Percentiles rank a stretch among this genome's conserved stretches.
Conservation (phyloP, 306 rosid genomes). For the Arachis hypogaea region DNA sequence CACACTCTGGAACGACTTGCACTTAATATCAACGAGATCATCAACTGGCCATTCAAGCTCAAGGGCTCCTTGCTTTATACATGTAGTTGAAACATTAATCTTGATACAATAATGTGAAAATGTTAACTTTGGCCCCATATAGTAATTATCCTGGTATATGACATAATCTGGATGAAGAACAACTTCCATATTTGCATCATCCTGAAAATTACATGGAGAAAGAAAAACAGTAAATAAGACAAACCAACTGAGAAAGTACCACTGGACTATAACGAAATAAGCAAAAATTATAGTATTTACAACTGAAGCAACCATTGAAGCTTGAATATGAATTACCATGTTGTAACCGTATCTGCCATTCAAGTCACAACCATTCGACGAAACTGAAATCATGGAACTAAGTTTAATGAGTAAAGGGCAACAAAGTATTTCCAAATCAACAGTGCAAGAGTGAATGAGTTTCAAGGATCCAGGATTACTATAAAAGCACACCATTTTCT, state of each 20-base stretch:
- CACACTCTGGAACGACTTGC: constrained; percentile 70
- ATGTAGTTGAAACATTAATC: constrained; percentile 57
- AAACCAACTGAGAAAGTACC: constrained; percentile 7
- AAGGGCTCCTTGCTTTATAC: constrained; percentile 48
- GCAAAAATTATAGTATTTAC: neutral
- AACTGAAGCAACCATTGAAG: neutral
- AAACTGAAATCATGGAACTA: constrained; percentile 57
- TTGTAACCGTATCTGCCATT: constrained; percentile 48
- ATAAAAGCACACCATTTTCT: constrained; percentile 58
- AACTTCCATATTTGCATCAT: constrained; percentile 54
- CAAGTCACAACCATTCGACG: constrained; percentile 46
- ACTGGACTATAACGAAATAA: constrained; percentile 17
- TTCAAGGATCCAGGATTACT: constrained; percentile 34
- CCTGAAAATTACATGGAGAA: constrained; percentile 62
- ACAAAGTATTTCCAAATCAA: constrained; percentile 32
- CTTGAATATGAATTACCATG: constrained; percentile 53
- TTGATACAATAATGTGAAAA: constrained; percentile 68
- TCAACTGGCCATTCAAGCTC: constrained; percentile 74
- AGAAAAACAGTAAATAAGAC: constrained; percentile 34
- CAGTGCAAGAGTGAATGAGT: constrained; percentile 17
- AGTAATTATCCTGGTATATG: constrained; percentile 69
- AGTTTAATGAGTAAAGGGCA: constrained; percentile 38
- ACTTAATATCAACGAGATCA: constrained; percentile 62
- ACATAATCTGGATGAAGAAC: constrained; percentile 85
- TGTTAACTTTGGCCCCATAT: constrained; percentile 55